Evolutionary conservation across 257 asterid species (phyloP).

Genomic region (Solanum sejunctum): DNA sequence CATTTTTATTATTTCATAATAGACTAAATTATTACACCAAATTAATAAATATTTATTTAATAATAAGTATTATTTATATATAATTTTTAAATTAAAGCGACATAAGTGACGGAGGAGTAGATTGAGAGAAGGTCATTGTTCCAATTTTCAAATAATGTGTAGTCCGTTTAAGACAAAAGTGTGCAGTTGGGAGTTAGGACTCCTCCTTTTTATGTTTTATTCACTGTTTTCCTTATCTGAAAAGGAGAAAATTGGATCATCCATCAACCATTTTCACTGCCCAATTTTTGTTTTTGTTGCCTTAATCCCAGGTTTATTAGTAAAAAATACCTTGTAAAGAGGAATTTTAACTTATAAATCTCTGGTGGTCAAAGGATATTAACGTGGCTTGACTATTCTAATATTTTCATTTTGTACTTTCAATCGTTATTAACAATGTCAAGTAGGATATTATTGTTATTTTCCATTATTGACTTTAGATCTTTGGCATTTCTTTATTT

Average conservation of each 20-base stretch:
- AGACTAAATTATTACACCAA: no score
- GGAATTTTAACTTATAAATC: background rate
- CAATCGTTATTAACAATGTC: background rate
- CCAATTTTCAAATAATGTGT: background rate
- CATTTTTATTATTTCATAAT: no score
- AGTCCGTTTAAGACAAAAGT: background rate
- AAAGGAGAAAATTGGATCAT: conserved; percentile 2
- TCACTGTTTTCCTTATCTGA: background rate
- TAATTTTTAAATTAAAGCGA: no score
- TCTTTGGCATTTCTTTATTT: background rate
- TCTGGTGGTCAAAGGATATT: background rate
- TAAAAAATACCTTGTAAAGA: background rate
- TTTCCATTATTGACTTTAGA: background rate
- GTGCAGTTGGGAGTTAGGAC: background rate
- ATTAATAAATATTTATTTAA: no score
- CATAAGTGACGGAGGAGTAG: background rate
- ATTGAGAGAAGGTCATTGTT: background rate
- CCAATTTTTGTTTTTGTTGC: background rate
- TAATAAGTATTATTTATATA: no score
- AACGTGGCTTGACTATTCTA: background rate
- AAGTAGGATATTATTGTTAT: background rate
- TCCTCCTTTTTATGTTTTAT: background rate
- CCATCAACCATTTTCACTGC: conserved; percentile 2
- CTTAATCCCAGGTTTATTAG: background rate
- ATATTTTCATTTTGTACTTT: background rate